These are phyloP conservation scores for Brettanomyces sp. DNA, from an alignment of 805 yeast genomes.

Conservation along the genomic window DNA sequence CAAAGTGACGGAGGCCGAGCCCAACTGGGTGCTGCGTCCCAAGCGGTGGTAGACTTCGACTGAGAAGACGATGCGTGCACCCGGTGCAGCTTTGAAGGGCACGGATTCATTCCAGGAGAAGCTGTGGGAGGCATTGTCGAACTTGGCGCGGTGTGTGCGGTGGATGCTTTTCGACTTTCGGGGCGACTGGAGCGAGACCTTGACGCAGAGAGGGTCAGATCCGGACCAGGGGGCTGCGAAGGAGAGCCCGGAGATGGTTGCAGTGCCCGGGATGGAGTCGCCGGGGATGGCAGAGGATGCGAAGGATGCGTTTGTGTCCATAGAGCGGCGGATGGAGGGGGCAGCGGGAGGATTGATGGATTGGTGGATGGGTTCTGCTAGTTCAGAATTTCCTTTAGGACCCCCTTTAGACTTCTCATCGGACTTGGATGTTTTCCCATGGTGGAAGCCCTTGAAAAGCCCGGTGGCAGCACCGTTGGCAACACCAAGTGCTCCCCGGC, in stretches of 20 bases:
- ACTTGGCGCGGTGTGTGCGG: slow-evolving; percentile 54
- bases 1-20: slow-evolving; percentile 44
- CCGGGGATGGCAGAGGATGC: slow-evolving; percentile 27
- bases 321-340: slow-evolving; percentile 15
- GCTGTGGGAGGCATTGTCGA: slow-evolving; percentile 30
- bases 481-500: slow-evolving; percentile 20
- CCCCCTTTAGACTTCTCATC: not conserved
- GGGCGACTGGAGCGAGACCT: slow-evolving; percentile 33
- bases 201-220: slow-evolving; percentile 35
- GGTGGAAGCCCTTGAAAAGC: not conserved
- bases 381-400: not conserved
- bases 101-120: slow-evolving; percentile 54
- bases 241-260: slow-evolving; percentile 34
- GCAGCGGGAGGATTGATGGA: no score
- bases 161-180: slow-evolving; percentile 45
- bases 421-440: no score
- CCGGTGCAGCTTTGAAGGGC: slow-evolving; percentile 58
- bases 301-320: slow-evolving; percentile 18
- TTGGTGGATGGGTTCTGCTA: no score
- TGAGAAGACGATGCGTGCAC: slow-evolving; percentile 48
- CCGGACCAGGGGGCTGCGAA: slow-evolving; percentile 7
- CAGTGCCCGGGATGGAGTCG: slow-evolving; percentile 41
- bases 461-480: slow-evolving; percentile 10
- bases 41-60: slow-evolving; percentile 62
- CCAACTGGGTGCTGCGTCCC: slow-evolving; percentile 62